These are phyloP conservation scores for Avena insularis DNA, from an alignment of 176 grass and related monocot genomes.

Conservation along the genomic window DNA sequence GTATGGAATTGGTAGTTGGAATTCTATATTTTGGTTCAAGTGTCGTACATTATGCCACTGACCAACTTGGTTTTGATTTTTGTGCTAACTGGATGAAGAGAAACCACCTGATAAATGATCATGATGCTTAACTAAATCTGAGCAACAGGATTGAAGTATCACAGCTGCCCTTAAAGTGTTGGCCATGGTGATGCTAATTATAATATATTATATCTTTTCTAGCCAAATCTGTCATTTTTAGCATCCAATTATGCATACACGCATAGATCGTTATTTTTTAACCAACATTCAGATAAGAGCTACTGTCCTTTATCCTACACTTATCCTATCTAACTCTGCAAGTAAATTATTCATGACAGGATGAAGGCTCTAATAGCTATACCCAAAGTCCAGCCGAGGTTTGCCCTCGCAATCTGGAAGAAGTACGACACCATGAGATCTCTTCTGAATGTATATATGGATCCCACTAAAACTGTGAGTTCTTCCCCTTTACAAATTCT, in stretches of 20 bases:
- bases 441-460: slow-evolving; percentile 87
- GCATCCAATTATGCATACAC: not conserved
- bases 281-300: not conserved
- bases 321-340: not conserved
- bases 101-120: not conserved
- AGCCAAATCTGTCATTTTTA: slow-evolving; percentile 3
- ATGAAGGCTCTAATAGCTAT: slow-evolving; percentile 89
- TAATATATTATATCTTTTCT: not conserved
- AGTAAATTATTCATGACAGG: slow-evolving; percentile 45
- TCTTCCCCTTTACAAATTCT: not conserved
- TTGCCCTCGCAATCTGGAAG: slow-evolving; percentile 79
- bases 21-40: not conserved
- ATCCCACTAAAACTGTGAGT: slow-evolving; percentile 77
- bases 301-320: not conserved
- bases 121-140: not conserved
- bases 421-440: slow-evolving; percentile 85
- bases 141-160: not conserved
- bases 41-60: not conserved
- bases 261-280: not conserved
- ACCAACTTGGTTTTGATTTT: not conserved
- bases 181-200: not conserved
- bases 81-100: not conserved
- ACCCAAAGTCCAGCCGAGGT: slow-evolving; percentile 62
- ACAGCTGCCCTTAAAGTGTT: not conserved
- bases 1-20: not conserved